Evolutionary conservation across 495 filamentous ascomycete genomes (phyloP).

Genomic region (Penicillium tannophilum): DNA sequence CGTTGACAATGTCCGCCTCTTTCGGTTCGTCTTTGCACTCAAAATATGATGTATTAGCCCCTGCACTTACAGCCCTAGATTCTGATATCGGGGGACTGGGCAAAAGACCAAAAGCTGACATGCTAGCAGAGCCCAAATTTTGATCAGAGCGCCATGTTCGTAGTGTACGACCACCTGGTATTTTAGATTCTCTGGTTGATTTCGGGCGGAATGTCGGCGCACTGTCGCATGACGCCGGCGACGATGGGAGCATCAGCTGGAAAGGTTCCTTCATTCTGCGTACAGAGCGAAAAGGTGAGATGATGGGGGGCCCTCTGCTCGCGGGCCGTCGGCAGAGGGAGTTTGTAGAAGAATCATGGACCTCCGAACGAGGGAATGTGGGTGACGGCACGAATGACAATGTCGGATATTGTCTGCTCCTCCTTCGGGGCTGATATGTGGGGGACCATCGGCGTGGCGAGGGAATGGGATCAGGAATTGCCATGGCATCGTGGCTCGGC

Average conservation of each 20-base stretch:
- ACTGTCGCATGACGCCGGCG: slow-evolving; percentile 34
- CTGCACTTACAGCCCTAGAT: slow-evolving; percentile 31
- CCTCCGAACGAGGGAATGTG: slow-evolving; percentile 17
- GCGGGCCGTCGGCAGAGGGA: slow-evolving; percentile 29
- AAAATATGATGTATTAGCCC: slow-evolving; percentile 38
- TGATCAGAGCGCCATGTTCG: slow-evolving; percentile 49
- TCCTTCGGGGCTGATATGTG: slow-evolving; percentile 31
- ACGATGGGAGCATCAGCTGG: slow-evolving; percentile 42
- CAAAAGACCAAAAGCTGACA: slow-evolving; percentile 44
- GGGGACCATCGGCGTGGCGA: slow-evolving; percentile 36
- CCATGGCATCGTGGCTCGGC: slow-evolving; percentile 27
- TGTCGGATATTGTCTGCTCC: slow-evolving; percentile 32
- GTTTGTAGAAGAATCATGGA: slow-evolving; percentile 33
- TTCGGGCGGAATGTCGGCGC: slow-evolving; percentile 20
- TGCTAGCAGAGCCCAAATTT: slow-evolving; percentile 35
- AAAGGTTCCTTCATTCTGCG: slow-evolving; percentile 51
- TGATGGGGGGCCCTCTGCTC: slow-evolving; percentile 30
- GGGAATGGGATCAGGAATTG: slow-evolving; percentile 23
- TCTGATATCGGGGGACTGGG: slow-evolving; percentile 49
- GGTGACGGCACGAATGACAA: slow-evolving; percentile 32
- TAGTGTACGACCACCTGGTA: slow-evolving; percentile 29
- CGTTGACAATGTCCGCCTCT: background rate
- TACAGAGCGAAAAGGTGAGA: slow-evolving; percentile 51
- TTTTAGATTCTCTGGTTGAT: slow-evolving; percentile 19
- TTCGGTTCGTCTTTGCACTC: slow-evolving; percentile 22